phyloP scores from a whole-genome alignment of 2,329 filamentous ascomycete genomes.

The Alternaria postmessia region DNA sequence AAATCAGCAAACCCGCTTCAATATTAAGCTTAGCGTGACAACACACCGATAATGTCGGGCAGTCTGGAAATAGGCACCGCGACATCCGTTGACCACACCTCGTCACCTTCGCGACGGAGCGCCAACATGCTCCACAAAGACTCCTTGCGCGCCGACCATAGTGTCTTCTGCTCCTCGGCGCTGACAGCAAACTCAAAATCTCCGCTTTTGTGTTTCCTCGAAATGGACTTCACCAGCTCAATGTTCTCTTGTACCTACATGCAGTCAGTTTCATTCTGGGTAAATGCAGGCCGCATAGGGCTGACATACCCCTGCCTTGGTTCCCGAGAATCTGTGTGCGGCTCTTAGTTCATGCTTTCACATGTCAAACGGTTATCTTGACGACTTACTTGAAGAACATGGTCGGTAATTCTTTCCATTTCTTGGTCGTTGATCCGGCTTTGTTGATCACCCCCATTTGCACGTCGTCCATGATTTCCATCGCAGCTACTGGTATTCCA shows the following conservation, averaged over 20 bases:
- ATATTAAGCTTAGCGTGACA: not conserved
- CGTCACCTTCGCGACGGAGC: conserved; percentile 62
- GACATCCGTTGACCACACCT: conserved; percentile 70
- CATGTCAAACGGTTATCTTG: conserved; percentile 2
- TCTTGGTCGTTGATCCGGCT: conserved; percentile 72
- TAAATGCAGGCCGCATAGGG: conserved; percentile 21
- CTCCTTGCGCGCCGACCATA: conserved; percentile 69
- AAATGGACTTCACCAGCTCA: conserved; percentile 70
- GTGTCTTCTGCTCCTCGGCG: conserved; percentile 61
- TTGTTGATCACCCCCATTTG: conserved; percentile 86
- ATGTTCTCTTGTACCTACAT: conserved; percentile 76
- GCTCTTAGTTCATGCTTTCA: conserved; percentile 32
- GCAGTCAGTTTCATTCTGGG: conserved; percentile 39
- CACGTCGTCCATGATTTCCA: conserved; percentile 90
- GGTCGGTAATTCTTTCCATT: conserved; percentile 79
- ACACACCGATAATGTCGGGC: conserved; percentile 67
- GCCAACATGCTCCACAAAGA: conserved; percentile 69
- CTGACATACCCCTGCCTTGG: conserved; percentile 65
- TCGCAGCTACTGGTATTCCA: conserved; percentile 75
- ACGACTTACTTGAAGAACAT: conserved; percentile 77
- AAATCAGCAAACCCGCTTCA: conserved; percentile 17
- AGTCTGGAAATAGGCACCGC: conserved; percentile 68
- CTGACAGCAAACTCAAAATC: conserved; percentile 65
- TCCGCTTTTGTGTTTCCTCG: conserved; percentile 65
- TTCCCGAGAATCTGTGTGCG: conserved; percentile 70